Conservation (phyloP, 352 stramenopile species). For the Phytophthora fragariaefolia region DNA sequence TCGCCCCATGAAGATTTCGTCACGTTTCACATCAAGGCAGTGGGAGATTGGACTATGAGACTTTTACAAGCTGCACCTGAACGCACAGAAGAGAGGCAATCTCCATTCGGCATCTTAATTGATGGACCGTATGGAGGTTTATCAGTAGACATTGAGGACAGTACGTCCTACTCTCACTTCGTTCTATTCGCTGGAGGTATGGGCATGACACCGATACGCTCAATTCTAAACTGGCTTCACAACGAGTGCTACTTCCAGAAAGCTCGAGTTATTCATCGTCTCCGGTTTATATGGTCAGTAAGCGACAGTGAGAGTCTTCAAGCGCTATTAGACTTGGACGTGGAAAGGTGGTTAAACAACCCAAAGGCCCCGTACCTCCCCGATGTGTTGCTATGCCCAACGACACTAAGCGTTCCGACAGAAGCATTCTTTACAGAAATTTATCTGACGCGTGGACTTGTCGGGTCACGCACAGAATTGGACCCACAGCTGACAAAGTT, state of each 20-base stretch:
- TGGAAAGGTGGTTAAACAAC: conserved; percentile 16
- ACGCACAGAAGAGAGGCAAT: not conserved
- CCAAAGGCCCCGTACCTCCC: conserved; percentile 16
- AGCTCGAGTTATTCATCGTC: conserved; percentile 31
- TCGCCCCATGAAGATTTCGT: conserved; percentile 61
- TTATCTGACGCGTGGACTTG: conserved; percentile 38
- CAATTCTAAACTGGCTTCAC: conserved; percentile 43
- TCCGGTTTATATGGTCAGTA: conserved; percentile 50
- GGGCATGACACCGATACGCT: conserved; percentile 44
- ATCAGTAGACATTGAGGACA: conserved; percentile 47
- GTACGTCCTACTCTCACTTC: conserved; percentile 48
- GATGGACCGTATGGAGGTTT: conserved; percentile 57
- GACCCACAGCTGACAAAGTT: conserved; percentile 29
- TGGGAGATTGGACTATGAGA: conserved; percentile 66
- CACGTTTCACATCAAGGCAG: conserved; percentile 59
- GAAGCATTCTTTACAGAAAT: conserved; percentile 47
- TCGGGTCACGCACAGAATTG: conserved; percentile 25
- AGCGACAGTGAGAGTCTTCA: conserved; percentile 46
- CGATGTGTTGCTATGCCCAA: conserved; percentile 23
- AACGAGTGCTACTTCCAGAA: conserved; percentile 20
- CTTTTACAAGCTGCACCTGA: conserved; percentile 36
- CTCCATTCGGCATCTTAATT: conserved; percentile 40
- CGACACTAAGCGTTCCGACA: conserved; percentile 15
- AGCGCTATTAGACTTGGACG: conserved; percentile 20
- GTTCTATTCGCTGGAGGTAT: conserved; percentile 51